phyloP scores from a whole-genome alignment of 257 asterid species.

The Jacaranda copaia region DNA sequence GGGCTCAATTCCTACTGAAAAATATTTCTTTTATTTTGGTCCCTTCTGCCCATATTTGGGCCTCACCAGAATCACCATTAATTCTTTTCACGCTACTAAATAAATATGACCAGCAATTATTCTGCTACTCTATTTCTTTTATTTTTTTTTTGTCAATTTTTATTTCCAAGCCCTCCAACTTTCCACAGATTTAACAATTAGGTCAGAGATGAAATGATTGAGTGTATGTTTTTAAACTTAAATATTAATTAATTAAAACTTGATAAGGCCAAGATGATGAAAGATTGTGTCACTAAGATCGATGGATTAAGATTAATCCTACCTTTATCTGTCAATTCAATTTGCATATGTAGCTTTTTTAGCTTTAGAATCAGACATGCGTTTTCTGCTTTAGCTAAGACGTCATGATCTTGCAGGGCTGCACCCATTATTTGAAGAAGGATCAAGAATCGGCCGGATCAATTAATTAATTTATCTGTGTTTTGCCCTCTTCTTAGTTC shows the following conservation, averaged over 20 bases:
- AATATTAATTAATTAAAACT: neutral
- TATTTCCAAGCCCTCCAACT: neutral
- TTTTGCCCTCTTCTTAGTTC: neutral
- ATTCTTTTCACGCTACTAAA: neutral
- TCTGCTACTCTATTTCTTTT: neutral
- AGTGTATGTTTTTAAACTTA: neutral
- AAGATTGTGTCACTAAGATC: neutral
- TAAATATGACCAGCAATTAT: neutral
- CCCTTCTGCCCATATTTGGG: neutral
- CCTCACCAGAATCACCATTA: neutral
- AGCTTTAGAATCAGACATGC: constrained; percentile 12
- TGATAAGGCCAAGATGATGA: constrained; percentile 3
- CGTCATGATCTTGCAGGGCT: constrained; percentile 34
- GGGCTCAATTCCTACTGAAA: neutral
- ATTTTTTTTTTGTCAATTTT: no score
- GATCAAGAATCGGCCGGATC: neutral
- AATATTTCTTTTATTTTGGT: neutral
- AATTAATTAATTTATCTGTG: neutral
- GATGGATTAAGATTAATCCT: constrained; percentile 29
- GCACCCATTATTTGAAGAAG: constrained; percentile 27
- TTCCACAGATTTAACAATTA: neutral
- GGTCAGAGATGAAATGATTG: neutral
- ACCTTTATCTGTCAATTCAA: constrained; percentile 29
- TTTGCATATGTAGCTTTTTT: neutral
- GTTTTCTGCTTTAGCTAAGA: constrained; percentile 42